phyloP scores from a whole-genome alignment of 75 land plant genomes.

The Azolla pinnata region DNA sequence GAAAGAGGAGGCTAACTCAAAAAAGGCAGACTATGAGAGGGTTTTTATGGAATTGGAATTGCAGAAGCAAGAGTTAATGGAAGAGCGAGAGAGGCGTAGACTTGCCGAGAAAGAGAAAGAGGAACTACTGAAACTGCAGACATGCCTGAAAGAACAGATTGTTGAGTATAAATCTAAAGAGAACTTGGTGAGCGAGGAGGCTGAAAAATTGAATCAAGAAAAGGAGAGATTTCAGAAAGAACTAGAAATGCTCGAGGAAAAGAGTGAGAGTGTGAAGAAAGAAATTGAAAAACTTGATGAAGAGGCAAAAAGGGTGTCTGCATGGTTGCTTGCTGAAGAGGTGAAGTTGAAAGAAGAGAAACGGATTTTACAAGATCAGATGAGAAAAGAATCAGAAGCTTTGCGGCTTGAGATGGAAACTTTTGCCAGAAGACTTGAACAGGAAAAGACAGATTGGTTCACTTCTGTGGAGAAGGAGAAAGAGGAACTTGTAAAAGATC shows the following conservation, averaged over 20 bases:
- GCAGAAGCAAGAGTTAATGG: slow-evolving; percentile 35
- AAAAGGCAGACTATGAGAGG: slow-evolving; percentile 35
- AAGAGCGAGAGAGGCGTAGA: slow-evolving; percentile 45
- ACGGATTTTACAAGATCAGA: slow-evolving; percentile 41
- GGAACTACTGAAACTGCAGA: slow-evolving; percentile 48
- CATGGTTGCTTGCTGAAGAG: slow-evolving; percentile 66
- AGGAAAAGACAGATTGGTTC: slow-evolving; percentile 56
- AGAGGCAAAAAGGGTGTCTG: slow-evolving; percentile 40
- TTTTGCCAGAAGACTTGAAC: slow-evolving; percentile 38
- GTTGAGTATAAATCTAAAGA: slow-evolving; percentile 62
- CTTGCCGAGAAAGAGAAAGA: slow-evolving; percentile 50
- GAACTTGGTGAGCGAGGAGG: slow-evolving; percentile 41
- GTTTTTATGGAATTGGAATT: slow-evolving; percentile 40
- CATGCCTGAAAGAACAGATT: slow-evolving; percentile 75
- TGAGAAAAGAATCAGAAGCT: slow-evolving; percentile 40
- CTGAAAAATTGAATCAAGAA: slow-evolving; percentile 54
- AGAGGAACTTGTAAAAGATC: slow-evolving; percentile 43
- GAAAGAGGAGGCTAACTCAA: slow-evolving; percentile 30
- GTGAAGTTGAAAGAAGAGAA: slow-evolving; percentile 53
- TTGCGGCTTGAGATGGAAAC: slow-evolving; percentile 46
- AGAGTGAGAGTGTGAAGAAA: slow-evolving; percentile 52
- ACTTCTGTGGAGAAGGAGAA: slow-evolving; percentile 56
- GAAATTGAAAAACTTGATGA: slow-evolving; percentile 51
- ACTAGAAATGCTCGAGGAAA: slow-evolving; percentile 93
- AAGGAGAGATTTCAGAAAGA: slow-evolving; percentile 86